Conservation (phyloP, 169 alveolate species). For the Eimeria brunetti region DNA sequence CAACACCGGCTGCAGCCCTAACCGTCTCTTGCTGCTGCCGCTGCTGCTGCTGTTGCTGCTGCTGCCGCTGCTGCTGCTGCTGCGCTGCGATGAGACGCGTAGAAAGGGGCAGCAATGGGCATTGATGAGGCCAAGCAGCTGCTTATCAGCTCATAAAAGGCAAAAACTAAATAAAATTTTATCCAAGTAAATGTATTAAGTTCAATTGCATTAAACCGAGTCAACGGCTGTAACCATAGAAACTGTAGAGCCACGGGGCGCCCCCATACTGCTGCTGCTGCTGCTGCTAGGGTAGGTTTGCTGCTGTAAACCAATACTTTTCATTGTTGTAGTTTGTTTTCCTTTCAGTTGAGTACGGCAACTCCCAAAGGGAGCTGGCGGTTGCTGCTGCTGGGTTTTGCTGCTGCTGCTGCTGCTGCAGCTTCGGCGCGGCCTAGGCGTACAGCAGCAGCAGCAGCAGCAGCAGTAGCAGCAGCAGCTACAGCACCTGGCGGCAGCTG, state of each 20-base stretch:
- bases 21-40: neutral
- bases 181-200: neutral
- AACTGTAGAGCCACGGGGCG: neutral
- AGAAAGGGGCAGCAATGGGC: neutral
- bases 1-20: neutral
- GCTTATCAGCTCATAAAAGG: neutral
- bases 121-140: neutral
- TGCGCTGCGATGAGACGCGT: neutral
- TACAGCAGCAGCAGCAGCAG: slow-evolving; percentile 23
- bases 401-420: slow-evolving; percentile 25
- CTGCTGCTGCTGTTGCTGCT: too few species aligned
- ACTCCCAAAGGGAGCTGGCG: neutral
- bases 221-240: neutral
- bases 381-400: neutral
- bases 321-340: neutral
- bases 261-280: neutral
- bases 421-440: neutral
- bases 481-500: slow-evolving; percentile 42
- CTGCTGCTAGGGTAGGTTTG: neutral
- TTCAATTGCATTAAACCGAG: neutral
- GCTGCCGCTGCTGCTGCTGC: neutral
- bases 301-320: neutral
- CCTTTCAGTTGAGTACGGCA: neutral
- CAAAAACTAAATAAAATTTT: neutral
- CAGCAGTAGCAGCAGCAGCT: neutral